phyloP scores from a whole-genome alignment of 441 rosid genomes.

The Adansonia rubrostipa region DNA sequence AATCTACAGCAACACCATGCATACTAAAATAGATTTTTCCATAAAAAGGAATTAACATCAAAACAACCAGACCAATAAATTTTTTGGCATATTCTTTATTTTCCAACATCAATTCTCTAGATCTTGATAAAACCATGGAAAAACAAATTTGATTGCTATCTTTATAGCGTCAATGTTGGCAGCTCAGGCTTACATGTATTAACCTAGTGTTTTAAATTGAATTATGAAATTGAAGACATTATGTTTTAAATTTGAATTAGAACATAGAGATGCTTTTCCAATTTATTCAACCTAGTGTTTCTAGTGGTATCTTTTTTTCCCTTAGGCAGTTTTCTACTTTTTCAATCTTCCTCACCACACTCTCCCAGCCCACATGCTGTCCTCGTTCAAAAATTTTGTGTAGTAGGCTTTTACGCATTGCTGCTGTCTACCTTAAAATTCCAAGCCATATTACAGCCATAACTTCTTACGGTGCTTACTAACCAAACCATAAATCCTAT shows the following conservation, averaged over 20 bases:
- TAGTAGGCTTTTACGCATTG: not conserved
- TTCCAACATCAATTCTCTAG: not conserved
- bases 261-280: conserved; percentile 2
- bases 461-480: not conserved
- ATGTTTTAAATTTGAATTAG: too few species aligned
- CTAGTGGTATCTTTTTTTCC: not conserved
- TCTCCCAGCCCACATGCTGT: not conserved
- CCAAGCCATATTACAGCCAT: not conserved
- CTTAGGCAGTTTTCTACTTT: not conserved
- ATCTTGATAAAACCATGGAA: conserved; percentile 4
- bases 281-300: not conserved
- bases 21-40: not conserved
- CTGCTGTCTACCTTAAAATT: not conserved
- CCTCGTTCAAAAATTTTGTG: not conserved
- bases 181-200: too few species aligned
- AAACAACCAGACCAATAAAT: not conserved
- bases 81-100: not conserved
- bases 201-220: too few species aligned
- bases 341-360: not conserved
- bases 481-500: not conserved
- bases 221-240: too few species aligned
- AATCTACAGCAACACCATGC: conserved; percentile 8
- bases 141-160: too few species aligned
- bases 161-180: too few species aligned
- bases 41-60: not conserved